Base-by-base conservation (phyloP, 2,329 filamentous ascomycete genomes). In the Botrytis medusae region DNA sequence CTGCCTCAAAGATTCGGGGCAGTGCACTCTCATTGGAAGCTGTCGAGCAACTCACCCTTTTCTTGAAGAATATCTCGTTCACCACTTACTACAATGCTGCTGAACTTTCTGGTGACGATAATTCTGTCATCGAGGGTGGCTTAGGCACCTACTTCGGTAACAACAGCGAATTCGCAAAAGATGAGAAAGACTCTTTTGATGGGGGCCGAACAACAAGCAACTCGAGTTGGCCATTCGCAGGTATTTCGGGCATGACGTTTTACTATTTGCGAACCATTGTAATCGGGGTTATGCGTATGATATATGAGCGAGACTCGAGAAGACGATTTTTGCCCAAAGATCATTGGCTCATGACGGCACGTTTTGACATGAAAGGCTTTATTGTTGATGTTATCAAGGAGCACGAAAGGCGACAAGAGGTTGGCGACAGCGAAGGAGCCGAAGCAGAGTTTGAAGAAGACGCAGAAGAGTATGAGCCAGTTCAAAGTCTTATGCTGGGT, bases 251-350 rank as follows among this genome's bases (percentile, higher is more conserved):
- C 0, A 89, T 97, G 76, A 93, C 91, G 44, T 86, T 96, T 46
- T 88, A 92, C 54, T 93, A 93, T 75, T 89, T 98, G 73, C 92
- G 93, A 79, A 89, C 87, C n/a, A 86, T 95, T 4, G 89, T 94
- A 10, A 97, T 94, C 3, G 91, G 90, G 4, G 87, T 97, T 0
- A 86, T 98, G 79, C 91, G 92, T 73, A 95, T 97, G 87, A 85
- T 98, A 14, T 98, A 98, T 80, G 95, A 98, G 82, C 87, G 95
- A 81, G 95, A 98, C 82, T 99, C 96, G 12, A 88, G 96, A 74
- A 90, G 95, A 34, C 90, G 88, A 44, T 98, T 98, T 80, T 83
- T 98, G 34, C 92, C 94, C 2, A 83, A 87, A n/a, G 88, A 90
- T 67, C 95, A 97, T 81, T 99, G 96, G 96, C 86, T 98, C 51